Conservation (phyloP, 148 eudicot species). For the Rhododendron molle region DNA sequence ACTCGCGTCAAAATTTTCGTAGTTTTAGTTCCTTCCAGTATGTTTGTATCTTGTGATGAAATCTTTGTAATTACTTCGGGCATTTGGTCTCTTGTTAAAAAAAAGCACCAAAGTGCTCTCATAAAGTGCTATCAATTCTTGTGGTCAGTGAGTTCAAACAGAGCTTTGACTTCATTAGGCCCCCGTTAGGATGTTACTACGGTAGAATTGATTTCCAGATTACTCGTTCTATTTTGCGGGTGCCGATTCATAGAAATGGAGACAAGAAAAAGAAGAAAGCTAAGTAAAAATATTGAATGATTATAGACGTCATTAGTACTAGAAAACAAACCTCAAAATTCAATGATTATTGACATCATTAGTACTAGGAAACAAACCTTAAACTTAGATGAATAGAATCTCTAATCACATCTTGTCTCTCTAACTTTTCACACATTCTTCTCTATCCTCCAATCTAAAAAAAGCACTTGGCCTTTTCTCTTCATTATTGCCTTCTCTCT, state of each 20-base stretch:
- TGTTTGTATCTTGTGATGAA: no score
- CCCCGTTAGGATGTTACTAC: neutral
- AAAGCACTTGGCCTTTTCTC: neutral
- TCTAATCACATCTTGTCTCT: conserved; percentile 8
- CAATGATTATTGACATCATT: conserved; percentile 5
- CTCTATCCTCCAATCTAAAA: neutral
- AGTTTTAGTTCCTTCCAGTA: no score
- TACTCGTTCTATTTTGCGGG: neutral
- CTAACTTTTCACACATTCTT: conserved; percentile 2
- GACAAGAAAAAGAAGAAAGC: neutral
- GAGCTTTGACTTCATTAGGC: neutral
- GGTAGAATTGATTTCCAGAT: neutral
- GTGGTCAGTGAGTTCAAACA: neutral
- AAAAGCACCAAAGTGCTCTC: neutral
- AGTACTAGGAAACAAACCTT: neutral
- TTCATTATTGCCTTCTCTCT: neutral
- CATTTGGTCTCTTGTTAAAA: no score
- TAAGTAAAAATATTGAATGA: neutral
- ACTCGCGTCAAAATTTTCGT: no score
- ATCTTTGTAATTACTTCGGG: no score
- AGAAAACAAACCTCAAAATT: neutral
- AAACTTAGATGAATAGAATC: neutral
- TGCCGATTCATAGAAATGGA: neutral
- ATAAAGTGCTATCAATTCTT: neutral
- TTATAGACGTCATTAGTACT: neutral